Evolutionary conservation across 1,284 basidiomycete species (phyloP), one percentile per base, ranked within the genome.

Genomic region (Xerocomus cyaneibrunnescens): DNA sequence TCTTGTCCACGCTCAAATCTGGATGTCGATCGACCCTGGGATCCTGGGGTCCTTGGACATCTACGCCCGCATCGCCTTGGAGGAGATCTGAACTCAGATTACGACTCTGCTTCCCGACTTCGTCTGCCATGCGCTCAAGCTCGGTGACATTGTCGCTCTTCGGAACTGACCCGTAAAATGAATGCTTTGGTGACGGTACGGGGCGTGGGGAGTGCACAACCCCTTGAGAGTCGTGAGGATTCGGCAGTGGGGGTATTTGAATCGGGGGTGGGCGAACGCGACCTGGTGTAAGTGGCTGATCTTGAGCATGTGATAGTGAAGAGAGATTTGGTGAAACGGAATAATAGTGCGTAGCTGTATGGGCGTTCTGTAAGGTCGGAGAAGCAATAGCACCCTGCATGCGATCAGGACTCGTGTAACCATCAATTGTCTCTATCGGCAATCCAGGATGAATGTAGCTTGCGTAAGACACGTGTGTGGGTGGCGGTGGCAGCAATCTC

Each of bases 41-140:
- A 38, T 45, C 43, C 41, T 54, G 57, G 7, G 48, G 48, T 47
- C 51, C 42, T 48, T 38, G 57, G 31, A 22, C 17, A 10, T 40
- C 46, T 55, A 42, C 54, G 55, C 54, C 51, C 34, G 51, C 54
- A 64, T 52, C 51, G 63, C 55, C 60, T 65, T 64, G 65, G 2
- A 72, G 72, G 16, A 77, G 59, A 59, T 79, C 76, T 30, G 64
- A 65, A 30, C 73, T 74, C 35, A 77, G 57, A 57, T 80, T 72
- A 13, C 55, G 58, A 6, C 61, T 70, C 51, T 68, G 66, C 59
- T 58, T 68, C 16, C 66, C 73, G 3, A 78, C 79, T 50, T 77
- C 76, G 30, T 80, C 83, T 1, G 83, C 87, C 72, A 90, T 80
- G 62, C 77, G 76, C 67, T 89, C 87, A 43, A 89, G 72, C 52